Conservation (phyloP, 441 rosid species). For the Hypseocharis bilobata region DNA sequence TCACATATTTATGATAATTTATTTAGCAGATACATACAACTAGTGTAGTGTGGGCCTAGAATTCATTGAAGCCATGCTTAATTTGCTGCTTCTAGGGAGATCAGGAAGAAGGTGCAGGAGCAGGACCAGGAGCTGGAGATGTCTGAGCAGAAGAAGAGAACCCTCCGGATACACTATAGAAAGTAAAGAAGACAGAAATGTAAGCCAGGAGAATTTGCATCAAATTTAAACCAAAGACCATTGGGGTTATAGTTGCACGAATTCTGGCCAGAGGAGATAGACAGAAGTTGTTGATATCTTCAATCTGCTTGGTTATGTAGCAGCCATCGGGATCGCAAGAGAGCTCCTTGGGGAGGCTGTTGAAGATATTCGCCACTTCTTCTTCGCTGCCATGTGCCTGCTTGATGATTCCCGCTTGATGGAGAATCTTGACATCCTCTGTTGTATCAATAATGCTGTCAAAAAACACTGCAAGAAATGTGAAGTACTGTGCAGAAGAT, state of each 20-base stretch:
- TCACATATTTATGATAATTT: too few relatives aligned
- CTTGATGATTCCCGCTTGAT: neutral
- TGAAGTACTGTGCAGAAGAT: neutral
- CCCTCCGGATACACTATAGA: too few relatives aligned
- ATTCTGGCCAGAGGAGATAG: neutral
- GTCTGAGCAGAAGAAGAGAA: too few relatives aligned
- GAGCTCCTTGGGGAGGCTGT: neutral
- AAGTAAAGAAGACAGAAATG: neutral
- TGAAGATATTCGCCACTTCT: neutral
- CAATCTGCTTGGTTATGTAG: neutral
- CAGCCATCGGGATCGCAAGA: neutral
- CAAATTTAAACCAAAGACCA: too few relatives aligned
- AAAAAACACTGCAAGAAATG: neutral
- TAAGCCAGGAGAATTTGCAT: neutral
- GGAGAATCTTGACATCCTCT: neutral
- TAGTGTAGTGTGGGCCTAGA: too few relatives aligned
- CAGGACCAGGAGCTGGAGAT: too few relatives aligned
- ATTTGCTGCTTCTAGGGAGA: too few relatives aligned
- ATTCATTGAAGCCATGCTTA: too few relatives aligned
- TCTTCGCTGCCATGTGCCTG: neutral
- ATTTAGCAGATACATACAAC: too few relatives aligned
- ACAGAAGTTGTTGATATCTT: neutral
- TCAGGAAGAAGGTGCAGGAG: too few relatives aligned
- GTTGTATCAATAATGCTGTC: neutral
- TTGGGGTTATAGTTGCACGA: too few relatives aligned